Evolutionary conservation across 2,329 filamentous ascomycete genomes (phyloP).

Genomic region (Xylariaceae sp.): DNA sequence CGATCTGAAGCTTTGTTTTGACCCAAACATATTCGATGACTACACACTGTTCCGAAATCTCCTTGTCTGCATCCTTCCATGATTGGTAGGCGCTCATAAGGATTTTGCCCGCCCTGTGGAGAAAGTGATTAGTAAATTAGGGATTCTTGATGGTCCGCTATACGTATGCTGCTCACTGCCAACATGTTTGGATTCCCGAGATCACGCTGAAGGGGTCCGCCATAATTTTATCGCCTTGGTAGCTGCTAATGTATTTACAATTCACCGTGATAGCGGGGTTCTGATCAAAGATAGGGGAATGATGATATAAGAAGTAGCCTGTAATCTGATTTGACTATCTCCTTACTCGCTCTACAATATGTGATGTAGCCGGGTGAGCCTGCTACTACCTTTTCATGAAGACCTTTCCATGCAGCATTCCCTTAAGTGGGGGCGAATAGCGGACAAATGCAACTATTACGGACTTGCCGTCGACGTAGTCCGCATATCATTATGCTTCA

Average conservation of each 20-base stretch:
- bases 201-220: constrained; percentile 6
- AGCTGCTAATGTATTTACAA: not conserved
- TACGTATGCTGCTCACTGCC: not conserved
- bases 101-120: not conserved
- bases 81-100: not conserved
- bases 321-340: too few relatives aligned
- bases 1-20: constrained; percentile 5
- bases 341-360: too few relatives aligned
- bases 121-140: not conserved
- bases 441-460: not conserved
- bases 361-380: not conserved
- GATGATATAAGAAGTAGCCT: not conserved
- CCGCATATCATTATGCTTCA: not conserved
- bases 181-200: constrained; percentile 5
- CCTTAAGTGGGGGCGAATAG: not conserved
- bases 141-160: not conserved
- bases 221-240: not conserved
- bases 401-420: not conserved
- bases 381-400: not conserved
- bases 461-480: not conserved
- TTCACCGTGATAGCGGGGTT: not conserved
- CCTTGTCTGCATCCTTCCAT: constrained; percentile 5
- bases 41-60: not conserved
- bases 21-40: constrained; percentile 8
- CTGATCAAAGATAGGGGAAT: not conserved